Conservation (phyloP, 306 rosid genomes). For the Malus fusca region DNA sequence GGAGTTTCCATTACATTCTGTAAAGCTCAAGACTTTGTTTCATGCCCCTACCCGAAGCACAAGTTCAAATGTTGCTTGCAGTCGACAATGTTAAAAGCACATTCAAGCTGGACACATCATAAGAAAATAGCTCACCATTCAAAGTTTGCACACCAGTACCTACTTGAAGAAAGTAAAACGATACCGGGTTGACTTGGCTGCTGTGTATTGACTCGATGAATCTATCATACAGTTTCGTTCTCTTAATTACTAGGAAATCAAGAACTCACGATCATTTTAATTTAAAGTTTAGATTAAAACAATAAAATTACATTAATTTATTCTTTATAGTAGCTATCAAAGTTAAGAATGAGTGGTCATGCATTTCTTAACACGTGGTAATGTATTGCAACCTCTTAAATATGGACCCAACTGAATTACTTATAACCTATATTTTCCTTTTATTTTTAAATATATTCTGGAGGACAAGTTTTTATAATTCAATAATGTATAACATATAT, state of each 20-base stretch:
- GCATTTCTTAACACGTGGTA: no score
- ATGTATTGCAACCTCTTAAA: no score
- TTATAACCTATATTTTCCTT: neutral
- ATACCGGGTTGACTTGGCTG: constrained; percentile 25
- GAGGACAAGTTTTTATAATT: no score
- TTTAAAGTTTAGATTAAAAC: no score
- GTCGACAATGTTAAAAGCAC: constrained; percentile 9
- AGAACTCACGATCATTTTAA: no score
- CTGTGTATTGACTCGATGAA: constrained; percentile 30
- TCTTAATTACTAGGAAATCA: no score
- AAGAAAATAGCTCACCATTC: constrained; percentile 12
- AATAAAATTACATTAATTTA: no score
- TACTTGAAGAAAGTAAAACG: neutral
- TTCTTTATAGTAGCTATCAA: no score
- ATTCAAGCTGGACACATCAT: constrained; percentile 7
- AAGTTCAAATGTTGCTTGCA: constrained; percentile 15
- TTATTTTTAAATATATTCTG: neutral
- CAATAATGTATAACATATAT: no score
- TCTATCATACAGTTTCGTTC: no score
- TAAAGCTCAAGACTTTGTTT: constrained; percentile 14
- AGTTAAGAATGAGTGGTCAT: no score
- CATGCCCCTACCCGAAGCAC: constrained; percentile 30
- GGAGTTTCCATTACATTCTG: constrained; percentile 1
- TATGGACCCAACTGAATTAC: neutral
- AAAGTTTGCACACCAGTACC: constrained; percentile 4